phyloP scores from a whole-genome alignment of 805 yeast genomes.

The Spathaspora sp. region DNA sequence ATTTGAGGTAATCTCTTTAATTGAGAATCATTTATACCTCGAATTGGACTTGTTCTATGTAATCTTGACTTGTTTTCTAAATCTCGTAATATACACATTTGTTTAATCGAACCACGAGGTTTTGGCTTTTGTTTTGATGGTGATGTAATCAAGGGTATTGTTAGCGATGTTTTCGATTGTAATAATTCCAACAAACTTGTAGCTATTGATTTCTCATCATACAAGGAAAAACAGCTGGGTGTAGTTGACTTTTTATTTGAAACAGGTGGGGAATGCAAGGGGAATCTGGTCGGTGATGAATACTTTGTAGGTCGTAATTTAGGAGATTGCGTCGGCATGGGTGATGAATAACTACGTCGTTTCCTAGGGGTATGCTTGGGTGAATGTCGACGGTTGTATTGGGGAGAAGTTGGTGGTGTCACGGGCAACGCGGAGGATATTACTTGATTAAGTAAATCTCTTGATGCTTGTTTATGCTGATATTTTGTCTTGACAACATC shows the following conservation, averaged over 20 bases:
- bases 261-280: background rate
- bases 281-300: background rate
- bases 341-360: background rate
- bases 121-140: background rate
- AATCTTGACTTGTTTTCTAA: background rate
- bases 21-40: slow-evolving; percentile 23
- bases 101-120: background rate
- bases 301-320: too few species aligned
- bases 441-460: slow-evolving; percentile 7
- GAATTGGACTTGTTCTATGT: slow-evolving; percentile 17
- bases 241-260: background rate
- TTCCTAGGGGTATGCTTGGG: background rate
- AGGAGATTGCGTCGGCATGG: too few species aligned
- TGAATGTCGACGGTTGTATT: background rate
- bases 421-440: slow-evolving; percentile 1
- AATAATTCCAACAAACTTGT: background rate
- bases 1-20: slow-evolving; percentile 29
- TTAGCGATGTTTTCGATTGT: background rate
- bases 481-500: slow-evolving; percentile 6
- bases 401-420: background rate
- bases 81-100: background rate
- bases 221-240: background rate
- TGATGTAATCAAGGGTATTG: background rate
- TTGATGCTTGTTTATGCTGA: slow-evolving; percentile 10
- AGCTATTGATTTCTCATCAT: background rate